Conservation (phyloP, 2,329 filamentous ascomycete species). For the Trichophyton mentagrophytes region DNA sequence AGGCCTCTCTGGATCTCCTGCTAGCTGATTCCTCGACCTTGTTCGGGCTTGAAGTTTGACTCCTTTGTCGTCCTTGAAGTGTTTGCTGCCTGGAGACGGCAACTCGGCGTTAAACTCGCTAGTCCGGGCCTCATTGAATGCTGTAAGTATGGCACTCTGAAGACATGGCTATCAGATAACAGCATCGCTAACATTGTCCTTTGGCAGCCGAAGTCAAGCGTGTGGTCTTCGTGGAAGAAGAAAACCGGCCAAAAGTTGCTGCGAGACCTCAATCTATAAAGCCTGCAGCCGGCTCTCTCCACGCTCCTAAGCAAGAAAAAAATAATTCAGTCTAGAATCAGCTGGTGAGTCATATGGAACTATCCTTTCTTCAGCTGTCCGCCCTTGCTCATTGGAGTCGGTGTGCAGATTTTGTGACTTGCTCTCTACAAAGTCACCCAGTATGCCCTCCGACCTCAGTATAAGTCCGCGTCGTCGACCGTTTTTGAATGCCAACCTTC, state of each 20-base stretch:
- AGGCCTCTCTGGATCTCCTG: not conserved
- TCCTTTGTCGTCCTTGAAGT: not conserved
- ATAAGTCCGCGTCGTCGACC: slow-evolving; percentile 24
- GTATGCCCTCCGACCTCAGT: slow-evolving; percentile 21
- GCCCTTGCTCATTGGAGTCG: slow-evolving; percentile 7
- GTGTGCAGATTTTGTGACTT: slow-evolving; percentile 9
- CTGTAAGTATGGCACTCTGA: not conserved
- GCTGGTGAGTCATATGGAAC: not conserved
- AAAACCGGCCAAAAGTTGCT: not conserved
- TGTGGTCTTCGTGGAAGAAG: not conserved
- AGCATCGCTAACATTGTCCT: not conserved
- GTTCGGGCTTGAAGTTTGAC: not conserved
- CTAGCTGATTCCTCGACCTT: too few relatives aligned
- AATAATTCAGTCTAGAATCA: not conserved
- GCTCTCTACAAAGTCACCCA: slow-evolving; percentile 10
- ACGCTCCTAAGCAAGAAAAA: not conserved
- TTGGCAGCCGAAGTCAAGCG: not conserved
- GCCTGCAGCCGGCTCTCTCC: not conserved
- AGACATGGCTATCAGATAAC: not conserved
- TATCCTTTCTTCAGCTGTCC: not conserved
- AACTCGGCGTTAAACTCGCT: not conserved
- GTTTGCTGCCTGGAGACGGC: not conserved
- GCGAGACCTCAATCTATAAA: not conserved
- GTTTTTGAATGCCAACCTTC: slow-evolving; percentile 22
- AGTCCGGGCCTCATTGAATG: not conserved